Evolutionary conservation across 2,329 filamentous ascomycete species (phyloP).

Genomic region (Aspergillus brasiliensis): DNA sequence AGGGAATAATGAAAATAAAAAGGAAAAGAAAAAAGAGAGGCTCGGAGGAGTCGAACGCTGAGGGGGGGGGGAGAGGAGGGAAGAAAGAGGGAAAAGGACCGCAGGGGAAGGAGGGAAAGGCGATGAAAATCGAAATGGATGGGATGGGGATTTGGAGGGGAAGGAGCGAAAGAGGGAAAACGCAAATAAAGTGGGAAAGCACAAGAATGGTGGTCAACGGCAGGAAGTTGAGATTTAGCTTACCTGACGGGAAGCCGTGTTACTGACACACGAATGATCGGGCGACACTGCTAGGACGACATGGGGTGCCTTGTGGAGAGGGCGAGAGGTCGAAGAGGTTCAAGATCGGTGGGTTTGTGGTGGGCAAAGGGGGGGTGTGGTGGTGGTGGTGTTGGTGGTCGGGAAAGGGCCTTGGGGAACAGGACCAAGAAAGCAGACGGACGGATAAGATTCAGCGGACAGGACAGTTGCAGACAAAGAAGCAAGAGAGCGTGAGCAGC

Average conservation of each 20-base stretch:
- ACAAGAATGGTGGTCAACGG: neutral
- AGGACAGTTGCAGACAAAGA: neutral
- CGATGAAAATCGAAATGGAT: constrained; percentile 5
- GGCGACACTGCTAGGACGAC: constrained; percentile 32
- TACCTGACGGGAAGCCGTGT: constrained; percentile 33
- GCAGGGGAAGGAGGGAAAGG: constrained; percentile 9
- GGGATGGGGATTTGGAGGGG: neutral
- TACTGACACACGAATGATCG: constrained; percentile 32
- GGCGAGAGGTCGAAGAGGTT: constrained; percentile 8
- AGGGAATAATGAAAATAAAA: neutral
- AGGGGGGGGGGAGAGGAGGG: neutral
- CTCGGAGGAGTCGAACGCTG: constrained; percentile 7
- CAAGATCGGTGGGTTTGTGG: constrained; percentile 14
- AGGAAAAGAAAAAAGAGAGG: constrained; percentile 10
- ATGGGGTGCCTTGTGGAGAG: constrained; percentile 24
- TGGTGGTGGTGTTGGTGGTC: constrained; percentile 1
- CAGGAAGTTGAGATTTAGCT: constrained; percentile 7
- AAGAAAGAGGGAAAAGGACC: neutral
- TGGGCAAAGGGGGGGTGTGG: constrained; percentile 4
- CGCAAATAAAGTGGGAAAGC: neutral
- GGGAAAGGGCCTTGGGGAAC: constrained; percentile 1
- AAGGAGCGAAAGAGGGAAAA: constrained; percentile 2
- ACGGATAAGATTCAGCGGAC: constrained; percentile 1
- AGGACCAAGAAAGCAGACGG: constrained; percentile 5
- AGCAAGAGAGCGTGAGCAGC: neutral